Conservation (phyloP, 129 eudicot genomes). For the Lonicera japonica region DNA sequence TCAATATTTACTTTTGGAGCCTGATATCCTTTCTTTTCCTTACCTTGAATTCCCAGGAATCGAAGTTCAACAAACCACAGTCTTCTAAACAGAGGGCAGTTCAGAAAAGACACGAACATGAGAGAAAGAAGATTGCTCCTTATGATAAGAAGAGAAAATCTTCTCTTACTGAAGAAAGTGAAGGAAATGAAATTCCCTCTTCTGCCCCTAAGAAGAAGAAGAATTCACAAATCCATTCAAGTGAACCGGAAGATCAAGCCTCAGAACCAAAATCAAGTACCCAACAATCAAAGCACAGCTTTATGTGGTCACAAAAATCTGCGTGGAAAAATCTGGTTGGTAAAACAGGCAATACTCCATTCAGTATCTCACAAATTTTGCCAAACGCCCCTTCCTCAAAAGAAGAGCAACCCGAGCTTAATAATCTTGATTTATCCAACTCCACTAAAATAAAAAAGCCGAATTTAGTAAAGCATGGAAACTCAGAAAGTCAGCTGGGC, state of each 20-base stretch:
- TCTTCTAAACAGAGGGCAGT: constrained; percentile 22
- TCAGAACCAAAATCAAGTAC: constrained; percentile 17
- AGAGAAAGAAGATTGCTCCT: constrained; percentile 17
- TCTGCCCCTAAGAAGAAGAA: constrained; percentile 18
- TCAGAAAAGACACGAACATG: constrained; percentile 12
- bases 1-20: constrained; percentile 1
- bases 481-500: constrained; percentile 4
- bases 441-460: neutral
- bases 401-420: constrained; percentile 21
- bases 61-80: constrained; percentile 11
- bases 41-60: constrained; percentile 27
- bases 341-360: constrained; percentile 26
- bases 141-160: constrained; percentile 49
- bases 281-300: constrained; percentile 18
- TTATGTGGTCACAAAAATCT: constrained; percentile 43
- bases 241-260: constrained; percentile 16
- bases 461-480: constrained; percentile 10
- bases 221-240: constrained; percentile 14
- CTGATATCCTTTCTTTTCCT: neutral
- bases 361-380: constrained; percentile 41
- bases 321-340: constrained; percentile 53
- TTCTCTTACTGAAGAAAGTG: constrained; percentile 14
- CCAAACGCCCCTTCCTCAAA: constrained; percentile 18
- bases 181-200: neutral
- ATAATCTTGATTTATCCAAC: constrained; percentile 8